Percentiles rank a stretch among this genome's conserved stretches.
phyloP scores from a whole-genome alignment of 768 basidiomycete genomes.

The Chalciporus pseudorubinellus region DNA sequence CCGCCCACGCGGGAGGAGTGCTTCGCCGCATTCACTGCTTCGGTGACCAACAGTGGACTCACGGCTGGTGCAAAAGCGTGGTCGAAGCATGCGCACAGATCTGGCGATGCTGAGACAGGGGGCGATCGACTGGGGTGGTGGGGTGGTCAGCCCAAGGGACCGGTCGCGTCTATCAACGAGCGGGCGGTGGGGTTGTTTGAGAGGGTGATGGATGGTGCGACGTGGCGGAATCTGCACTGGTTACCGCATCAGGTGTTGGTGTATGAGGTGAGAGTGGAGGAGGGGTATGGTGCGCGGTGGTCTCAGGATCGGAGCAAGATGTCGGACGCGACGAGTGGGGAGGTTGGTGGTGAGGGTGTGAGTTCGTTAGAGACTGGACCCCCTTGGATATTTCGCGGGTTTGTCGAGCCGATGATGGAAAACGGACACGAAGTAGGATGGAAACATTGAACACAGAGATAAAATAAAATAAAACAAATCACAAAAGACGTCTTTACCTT shows the following conservation, averaged over 20 bases:
- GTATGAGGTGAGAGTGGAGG: slow-evolving; percentile 56
- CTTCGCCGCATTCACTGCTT: slow-evolving; percentile 46
- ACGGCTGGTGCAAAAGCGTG: slow-evolving; percentile 62
- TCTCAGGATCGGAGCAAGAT: slow-evolving; percentile 43
- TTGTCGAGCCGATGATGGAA: slow-evolving; percentile 67
- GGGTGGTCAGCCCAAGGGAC: slow-evolving; percentile 51
- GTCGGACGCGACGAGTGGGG: not conserved
- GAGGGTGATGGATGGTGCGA: slow-evolving; percentile 49
- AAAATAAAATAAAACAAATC: not conserved
- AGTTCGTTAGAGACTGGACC: slow-evolving; percentile 4
- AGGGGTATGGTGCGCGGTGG: slow-evolving; percentile 71
- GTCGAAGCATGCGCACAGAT: slow-evolving; percentile 65
- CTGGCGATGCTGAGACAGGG: slow-evolving; percentile 18
- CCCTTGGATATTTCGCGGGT: slow-evolving; percentile 60
- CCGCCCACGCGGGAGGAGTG: slow-evolving; percentile 52
- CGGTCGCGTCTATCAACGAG: slow-evolving; percentile 52
- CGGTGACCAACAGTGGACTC: slow-evolving; percentile 48
- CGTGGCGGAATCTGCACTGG: slow-evolving; percentile 68
- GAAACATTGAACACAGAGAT: slow-evolving; percentile 41
- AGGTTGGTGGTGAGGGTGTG: slow-evolving; percentile 1
- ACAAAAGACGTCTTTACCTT: no score
- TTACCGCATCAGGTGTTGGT: slow-evolving; percentile 60
- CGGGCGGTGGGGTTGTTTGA: slow-evolving; percentile 50
- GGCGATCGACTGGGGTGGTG: slow-evolving; percentile 48
- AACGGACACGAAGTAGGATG: slow-evolving; percentile 63